These are phyloP conservation scores for Trichoderma guizhouense DNA, from an alignment of 2,329 filamentous ascomycete species.

Conservation along the genomic window DNA sequence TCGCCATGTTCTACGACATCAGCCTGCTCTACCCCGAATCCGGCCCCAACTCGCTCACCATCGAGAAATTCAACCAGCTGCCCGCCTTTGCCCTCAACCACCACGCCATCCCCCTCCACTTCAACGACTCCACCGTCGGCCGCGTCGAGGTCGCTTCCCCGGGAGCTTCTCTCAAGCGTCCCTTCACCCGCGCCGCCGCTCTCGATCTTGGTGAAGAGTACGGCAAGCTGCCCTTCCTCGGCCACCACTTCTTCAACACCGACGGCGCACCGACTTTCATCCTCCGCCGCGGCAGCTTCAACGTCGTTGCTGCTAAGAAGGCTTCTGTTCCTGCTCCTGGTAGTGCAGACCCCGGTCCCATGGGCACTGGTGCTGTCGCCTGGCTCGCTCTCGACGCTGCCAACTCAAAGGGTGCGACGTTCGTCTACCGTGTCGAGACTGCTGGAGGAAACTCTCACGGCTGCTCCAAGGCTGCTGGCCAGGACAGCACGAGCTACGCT, in stretches of 20 bases:
- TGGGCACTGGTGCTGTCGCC: conserved; percentile 50
- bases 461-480: conserved; percentile 40
- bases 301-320: conserved; percentile 48
- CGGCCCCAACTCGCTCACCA: conserved; percentile 35
- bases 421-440: conserved; percentile 55
- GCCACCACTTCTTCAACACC: conserved; percentile 65
- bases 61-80: conserved; percentile 39
- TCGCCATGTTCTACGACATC: conserved; percentile 59
- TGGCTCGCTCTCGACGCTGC: conserved; percentile 51
- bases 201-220: conserved; percentile 36
- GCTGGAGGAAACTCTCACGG: conserved; percentile 47
- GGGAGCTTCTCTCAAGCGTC: conserved; percentile 43
- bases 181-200: conserved; percentile 41
- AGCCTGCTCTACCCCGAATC: conserved; percentile 49
- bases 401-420: conserved; percentile 35
- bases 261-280: conserved; percentile 57
- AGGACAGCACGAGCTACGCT: conserved; percentile 53
- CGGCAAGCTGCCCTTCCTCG: conserved; percentile 45
- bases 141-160: conserved; percentile 31
- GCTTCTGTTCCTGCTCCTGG: conserved; percentile 51
- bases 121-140: conserved; percentile 30
- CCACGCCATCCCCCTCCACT: conserved; percentile 47
- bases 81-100: conserved; percentile 39
- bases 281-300: conserved; percentile 39
- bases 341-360: conserved; percentile 43